A percentile compares a stretch with the other conserved stretches of the same genome.
These are phyloP conservation scores for Cryphonectria naterciae DNA, from an alignment of 2,329 filamentous ascomycete species.

Conservation along the genomic window DNA sequence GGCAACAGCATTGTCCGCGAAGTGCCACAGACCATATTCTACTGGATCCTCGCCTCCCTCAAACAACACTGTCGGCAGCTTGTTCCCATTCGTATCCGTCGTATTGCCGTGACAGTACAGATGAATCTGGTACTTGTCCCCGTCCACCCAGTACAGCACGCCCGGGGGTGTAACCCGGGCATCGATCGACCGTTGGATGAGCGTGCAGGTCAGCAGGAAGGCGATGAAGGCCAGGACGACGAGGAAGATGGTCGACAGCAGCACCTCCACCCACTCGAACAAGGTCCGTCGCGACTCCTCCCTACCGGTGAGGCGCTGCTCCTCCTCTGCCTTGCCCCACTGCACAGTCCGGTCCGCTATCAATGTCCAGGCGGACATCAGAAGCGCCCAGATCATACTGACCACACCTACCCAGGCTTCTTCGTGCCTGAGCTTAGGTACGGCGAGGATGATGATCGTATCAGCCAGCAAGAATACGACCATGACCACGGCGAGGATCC, in stretches of 20 bases:
- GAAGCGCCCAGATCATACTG: constrained; percentile 79
- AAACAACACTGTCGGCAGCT: constrained; percentile 78
- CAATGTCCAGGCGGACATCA: constrained; percentile 80
- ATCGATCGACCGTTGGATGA: constrained; percentile 81
- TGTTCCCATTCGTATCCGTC: constrained; percentile 56
- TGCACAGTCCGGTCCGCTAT: constrained; percentile 79
- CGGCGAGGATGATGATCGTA: constrained; percentile 77
- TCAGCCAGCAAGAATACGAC: constrained; percentile 71
- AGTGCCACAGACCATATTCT: constrained; percentile 77
- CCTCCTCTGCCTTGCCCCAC: constrained; percentile 92
- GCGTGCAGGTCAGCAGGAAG: constrained; percentile 76
- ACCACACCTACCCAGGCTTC: constrained; percentile 91
- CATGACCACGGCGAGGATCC: constrained; percentile 72
- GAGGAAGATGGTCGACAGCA: constrained; percentile 74
- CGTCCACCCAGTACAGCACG: constrained; percentile 78
- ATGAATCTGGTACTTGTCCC: constrained; percentile 83
- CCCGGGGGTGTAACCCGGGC: constrained; percentile 75
- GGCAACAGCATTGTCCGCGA: constrained; percentile 74
- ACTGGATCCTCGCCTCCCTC: constrained; percentile 82
- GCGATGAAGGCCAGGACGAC: constrained; percentile 68
- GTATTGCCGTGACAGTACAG: constrained; percentile 81
- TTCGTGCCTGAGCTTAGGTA: constrained; percentile 75
- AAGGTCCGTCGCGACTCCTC: constrained; percentile 82
- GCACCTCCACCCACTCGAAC: constrained; percentile 81
- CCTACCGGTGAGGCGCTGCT: constrained; percentile 87